Base-by-base conservation (phyloP, 2,329 filamentous ascomycete genomes). In the Polychaeton citri region DNA sequence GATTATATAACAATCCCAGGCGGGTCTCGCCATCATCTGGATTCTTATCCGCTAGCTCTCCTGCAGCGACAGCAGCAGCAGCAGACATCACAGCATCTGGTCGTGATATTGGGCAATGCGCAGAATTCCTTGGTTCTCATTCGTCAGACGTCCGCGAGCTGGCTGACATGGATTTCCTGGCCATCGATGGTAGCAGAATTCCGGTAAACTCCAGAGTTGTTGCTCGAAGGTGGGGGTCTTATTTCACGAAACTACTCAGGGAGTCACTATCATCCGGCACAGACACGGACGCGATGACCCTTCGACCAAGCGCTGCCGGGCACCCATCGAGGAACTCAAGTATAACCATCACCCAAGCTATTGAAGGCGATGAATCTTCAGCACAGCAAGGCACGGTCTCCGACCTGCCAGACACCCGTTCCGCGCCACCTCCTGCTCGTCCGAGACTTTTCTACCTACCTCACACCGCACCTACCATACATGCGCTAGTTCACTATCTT, bases 81-180 rank as follows among this genome's bases (percentile, higher is more conserved):
- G 46, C 38, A 13, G 34, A 69, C 38, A 49, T 65, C 51, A 79
- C 77, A 2, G 80, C 79, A 5, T 83, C 83, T 16, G 87, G 87
- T 3, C 73, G 87, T 13, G 74, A 71, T 21, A 74, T 92, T 45
- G 83, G 79, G 7, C 69, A 73, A 21, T 81, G 82, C 9, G 87
- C 87, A 1, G 80, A 92, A 48, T 83, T 93, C 42, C 66, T 98
- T 10, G 90, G 90, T 4, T 79, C 83, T 45, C 75, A 84, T 56
- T 81, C 84, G 0, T 65, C 94, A 43, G 71, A 71, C 1, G 66
- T 93, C 54, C 75, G 77, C n/a, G 90, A 96, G 58, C 66, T 98
- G 38, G 74, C 85, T 2, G 90, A 98, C 50, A 98, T 98, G 90
- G 90, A 96, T 52, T 83, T 98, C 39, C 68, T 96, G 19, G 90